A percentile compares a stretch with the other conserved stretches of the same genome.
Conservation (phyloP, 192 early-diverging fungal genomes). For the Coemansia sp. region DNA sequence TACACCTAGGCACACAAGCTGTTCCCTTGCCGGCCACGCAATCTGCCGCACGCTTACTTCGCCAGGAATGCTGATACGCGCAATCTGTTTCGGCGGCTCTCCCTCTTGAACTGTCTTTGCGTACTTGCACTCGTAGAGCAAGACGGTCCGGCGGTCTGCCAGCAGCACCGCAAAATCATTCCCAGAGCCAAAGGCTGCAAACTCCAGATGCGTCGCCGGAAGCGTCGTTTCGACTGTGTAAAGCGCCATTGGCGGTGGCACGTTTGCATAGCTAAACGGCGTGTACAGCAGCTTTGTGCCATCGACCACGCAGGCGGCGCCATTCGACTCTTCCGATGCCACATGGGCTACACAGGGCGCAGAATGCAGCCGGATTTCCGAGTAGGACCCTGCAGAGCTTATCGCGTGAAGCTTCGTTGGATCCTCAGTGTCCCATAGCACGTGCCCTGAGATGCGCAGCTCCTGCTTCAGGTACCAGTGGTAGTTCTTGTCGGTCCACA, state of each 20-base stretch:
- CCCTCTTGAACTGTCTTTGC: conserved; percentile 16
- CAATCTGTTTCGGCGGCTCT: conserved; percentile 24
- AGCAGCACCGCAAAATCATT: conserved; percentile 74
- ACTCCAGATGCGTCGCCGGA: conserved; percentile 61
- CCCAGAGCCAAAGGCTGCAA: conserved; percentile 60
- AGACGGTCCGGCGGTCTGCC: conserved; percentile 52
- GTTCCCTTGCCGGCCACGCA: conserved; percentile 58
- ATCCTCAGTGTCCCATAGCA: conserved; percentile 83
- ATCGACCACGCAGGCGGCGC: conserved; percentile 76
- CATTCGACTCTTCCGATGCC: conserved; percentile 21
- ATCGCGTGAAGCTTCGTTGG: conserved; percentile 65
- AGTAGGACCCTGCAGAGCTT: conserved; percentile 4
- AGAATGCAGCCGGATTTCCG: conserved; percentile 20
- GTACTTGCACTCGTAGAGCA: conserved; percentile 14
- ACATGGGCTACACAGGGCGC: conserved; percentile 22
- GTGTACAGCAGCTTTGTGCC: conserved; percentile 56
- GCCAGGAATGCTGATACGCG: conserved; percentile 5
- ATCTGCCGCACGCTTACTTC: conserved; percentile 61
- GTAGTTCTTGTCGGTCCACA: conserved; percentile 95
- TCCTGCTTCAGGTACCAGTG: conserved; percentile 96
- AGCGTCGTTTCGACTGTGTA: conserved; percentile 12
- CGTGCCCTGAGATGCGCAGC: conserved; percentile 48
- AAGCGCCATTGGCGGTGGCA: conserved; percentile 92
- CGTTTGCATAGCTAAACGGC: conserved; percentile 66
- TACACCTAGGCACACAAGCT: conserved; percentile 58